Base-by-base conservation (phyloP, 129 eudicot genomes). In the Artemisia argyi region DNA sequence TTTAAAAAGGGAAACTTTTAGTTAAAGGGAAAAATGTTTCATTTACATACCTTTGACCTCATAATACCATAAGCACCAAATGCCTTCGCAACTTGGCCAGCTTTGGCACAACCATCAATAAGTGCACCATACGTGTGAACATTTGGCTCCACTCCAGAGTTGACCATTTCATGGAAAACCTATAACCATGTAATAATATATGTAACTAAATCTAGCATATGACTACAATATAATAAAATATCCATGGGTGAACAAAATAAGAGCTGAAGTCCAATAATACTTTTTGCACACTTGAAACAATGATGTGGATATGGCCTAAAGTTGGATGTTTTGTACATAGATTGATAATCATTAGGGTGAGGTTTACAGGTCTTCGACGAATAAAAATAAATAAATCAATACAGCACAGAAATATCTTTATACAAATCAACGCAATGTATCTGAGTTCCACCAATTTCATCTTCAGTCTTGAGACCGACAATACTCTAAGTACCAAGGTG, bases 151-250 rank as follows among this genome's bases (percentile, higher is more conserved):
- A 88, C 83, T 73, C 89, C 99, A 65, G 76, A 60, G 77, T 86
- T 95, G 26, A 95, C 94, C 99, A 95, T 95, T 83, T 95, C 97
- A 83, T 95, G 97, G 67, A 95, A 95, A 68, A 95, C 99, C 99
- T 95, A 66, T 73, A 85, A 76, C 47, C 59, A n/a, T 56, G 65
- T 18, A 65, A 61, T 50, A 63, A 24, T 60, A n/a, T 42, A 61
- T 61, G 50, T 52, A 53, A 50, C 16, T 35, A 20, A 18, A 68
- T 68, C 54, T 60, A 67, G 61, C 66, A 66, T 54, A 8, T 74
- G 64, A 54, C 55, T 32, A 65, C 26, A 4, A 66, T 24, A 39
- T 19, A 18, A 19, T n/a, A 30, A 63, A 12, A 52, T 64, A 58
- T 60, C 5, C 47, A 22, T 20, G 42, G 20, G 63, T 35, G 61